Evolutionary conservation across 116 monocot species (phyloP), one percentile per base, ranked within the genome.

Genomic region (Zostera marina): DNA sequence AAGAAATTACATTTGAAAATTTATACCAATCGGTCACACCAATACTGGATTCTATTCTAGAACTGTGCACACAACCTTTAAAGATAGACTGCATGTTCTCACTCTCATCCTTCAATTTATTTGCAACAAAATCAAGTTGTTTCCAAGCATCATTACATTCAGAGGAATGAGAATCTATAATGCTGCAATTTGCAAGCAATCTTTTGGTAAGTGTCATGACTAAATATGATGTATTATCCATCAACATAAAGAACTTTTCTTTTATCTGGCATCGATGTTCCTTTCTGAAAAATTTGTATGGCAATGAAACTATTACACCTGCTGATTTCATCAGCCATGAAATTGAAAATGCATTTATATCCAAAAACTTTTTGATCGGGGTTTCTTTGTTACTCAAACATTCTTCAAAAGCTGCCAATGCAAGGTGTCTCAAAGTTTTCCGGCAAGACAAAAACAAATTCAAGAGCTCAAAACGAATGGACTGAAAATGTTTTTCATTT

Each of bases 401-500:
- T 20, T 67, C 64, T 2, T 75, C 69, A 65, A 46, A 40, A 43
- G 55, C 69, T 60, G 66, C 51, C 22, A 67, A 48, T 22, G 75
- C 49, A 39, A 94, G 63, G 67, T 53, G 65, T 73, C 70, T 94
- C 75, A 94, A 67, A 13, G 77, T 65, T 68, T 74, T 81, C 42
- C 94, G 84, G 43, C 94, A 94, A 38, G 77, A 79, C 15, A 82
- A 14, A 68, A 94, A 80, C 47, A 94, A 67, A 13, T 54, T 73
- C 8, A 88, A 73, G 11, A 84, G 61, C 63, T 69, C 68, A 71
- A 44, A 70, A 20, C 47, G 69, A 48, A 60, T 60, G 57, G 43
- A 56, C 17, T 39, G 39, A 47, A 53, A 74, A 53, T 61, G 64
- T 39, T 77, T 63, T 52, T 32, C 49, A 20, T 77, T 63, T 52